Percentiles rank a stretch among this genome's conserved stretches.
Evolutionary conservation across 805 yeast species (phyloP).

Genomic region (Pichia nanzhaoensis): DNA sequence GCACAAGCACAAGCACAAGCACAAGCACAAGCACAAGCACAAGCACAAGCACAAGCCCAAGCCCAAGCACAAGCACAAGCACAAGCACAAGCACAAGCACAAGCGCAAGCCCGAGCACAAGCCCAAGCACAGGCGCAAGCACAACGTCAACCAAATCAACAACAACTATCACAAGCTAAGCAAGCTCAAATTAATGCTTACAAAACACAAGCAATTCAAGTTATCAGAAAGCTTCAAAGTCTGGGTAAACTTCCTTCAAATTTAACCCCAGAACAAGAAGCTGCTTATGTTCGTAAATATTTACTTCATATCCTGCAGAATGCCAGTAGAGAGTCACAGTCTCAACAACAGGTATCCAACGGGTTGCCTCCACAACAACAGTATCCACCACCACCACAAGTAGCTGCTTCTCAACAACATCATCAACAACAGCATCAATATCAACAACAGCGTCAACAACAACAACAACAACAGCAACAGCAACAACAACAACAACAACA

Average conservation of each 20-base stretch:
- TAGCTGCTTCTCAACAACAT: slow-evolving; percentile 9
- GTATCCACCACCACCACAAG: slow-evolving; percentile 3
- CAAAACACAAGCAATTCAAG: slow-evolving; percentile 31
- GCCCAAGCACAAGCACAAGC: slow-evolving; percentile 11
- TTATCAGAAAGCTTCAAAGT: slow-evolving; percentile 30
- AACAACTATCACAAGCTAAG: slow-evolving; percentile 7
- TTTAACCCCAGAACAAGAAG: slow-evolving; percentile 31
- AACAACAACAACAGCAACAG: slow-evolving; percentile 13
- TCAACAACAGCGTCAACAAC: slow-evolving; percentile 5
- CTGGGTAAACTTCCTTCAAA: slow-evolving; percentile 28
- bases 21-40: not conserved
- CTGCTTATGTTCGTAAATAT: slow-evolving; percentile 29
- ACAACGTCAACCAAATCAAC: not conserved
- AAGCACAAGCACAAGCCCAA: slow-evolving; percentile 5
- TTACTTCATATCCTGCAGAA: slow-evolving; percentile 26
- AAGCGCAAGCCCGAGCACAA: slow-evolving; percentile 10
- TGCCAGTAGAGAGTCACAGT: slow-evolving; percentile 12
- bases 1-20: slow-evolving; percentile 5
- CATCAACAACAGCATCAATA: slow-evolving; percentile 8
- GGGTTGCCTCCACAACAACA: slow-evolving; percentile 11
- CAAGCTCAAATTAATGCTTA: slow-evolving; percentile 22
- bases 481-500: slow-evolving; percentile 9
- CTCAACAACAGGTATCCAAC: slow-evolving; percentile 7
- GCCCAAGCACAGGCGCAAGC: slow-evolving; percentile 5
- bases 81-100: slow-evolving; percentile 13